Conservation (phyloP, 2,329 filamentous ascomycete genomes). For the Arthrobotrys pseudoclavata region DNA sequence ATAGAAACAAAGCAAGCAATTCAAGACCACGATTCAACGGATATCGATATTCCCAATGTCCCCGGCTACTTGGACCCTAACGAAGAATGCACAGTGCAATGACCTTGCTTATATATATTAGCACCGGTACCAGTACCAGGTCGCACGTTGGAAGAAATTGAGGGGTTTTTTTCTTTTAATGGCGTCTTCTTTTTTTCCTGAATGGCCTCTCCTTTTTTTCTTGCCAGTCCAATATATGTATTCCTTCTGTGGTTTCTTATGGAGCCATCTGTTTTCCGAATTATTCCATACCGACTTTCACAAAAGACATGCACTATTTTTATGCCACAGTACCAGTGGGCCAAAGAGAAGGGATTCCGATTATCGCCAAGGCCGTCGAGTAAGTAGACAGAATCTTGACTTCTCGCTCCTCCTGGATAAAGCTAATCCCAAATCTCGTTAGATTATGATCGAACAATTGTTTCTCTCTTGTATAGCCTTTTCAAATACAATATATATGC, state of each 20-base stretch:
- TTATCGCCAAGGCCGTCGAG: too few species aligned
- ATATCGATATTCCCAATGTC: slow-evolving; percentile 15
- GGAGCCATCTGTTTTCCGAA: neutral
- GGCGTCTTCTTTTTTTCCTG: neutral
- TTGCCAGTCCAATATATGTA: neutral
- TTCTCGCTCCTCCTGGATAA: too few species aligned
- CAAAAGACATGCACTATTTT: neutral
- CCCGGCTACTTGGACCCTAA: slow-evolving; percentile 20
- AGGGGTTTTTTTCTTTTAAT: neutral
- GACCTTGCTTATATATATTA: neutral
- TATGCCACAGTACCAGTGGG: too few species aligned
- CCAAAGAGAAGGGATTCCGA: too few species aligned
- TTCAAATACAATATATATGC: neutral
- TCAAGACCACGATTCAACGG: slow-evolving; percentile 18
- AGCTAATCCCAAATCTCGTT: too few species aligned
- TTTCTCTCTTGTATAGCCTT: too few species aligned
- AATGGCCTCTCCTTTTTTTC: neutral
- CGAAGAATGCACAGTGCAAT: slow-evolving; percentile 24
- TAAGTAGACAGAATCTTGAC: too few species aligned
- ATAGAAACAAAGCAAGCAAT: neutral
- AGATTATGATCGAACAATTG: too few species aligned
- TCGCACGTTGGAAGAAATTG: neutral
- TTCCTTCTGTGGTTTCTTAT: neutral
- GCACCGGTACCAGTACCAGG: neutral
- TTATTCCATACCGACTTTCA: neutral